phyloP scores from a whole-genome alignment of 2,329 filamentous ascomycete genomes.

The Neofusicoccum kwambonambiense region DNA sequence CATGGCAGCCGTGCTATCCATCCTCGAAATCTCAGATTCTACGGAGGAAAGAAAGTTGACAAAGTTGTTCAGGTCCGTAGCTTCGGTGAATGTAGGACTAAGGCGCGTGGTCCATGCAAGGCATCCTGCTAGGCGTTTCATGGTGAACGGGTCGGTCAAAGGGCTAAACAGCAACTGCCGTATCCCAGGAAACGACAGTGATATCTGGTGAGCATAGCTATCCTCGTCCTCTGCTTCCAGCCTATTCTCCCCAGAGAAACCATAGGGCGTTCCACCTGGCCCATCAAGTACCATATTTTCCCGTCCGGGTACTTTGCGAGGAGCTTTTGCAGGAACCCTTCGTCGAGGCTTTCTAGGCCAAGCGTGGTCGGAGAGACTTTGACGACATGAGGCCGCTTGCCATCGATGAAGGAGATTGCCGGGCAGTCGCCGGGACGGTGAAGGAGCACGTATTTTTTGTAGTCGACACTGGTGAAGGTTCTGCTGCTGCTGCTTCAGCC shows the following conservation, averaged over 20 bases:
- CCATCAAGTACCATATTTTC: conserved; percentile 18
- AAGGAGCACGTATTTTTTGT: too few species aligned
- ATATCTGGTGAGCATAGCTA: conserved; percentile 12
- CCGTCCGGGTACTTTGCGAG: conserved; percentile 20
- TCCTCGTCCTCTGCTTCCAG: conserved; percentile 5
- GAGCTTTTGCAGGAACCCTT: conserved; percentile 20
- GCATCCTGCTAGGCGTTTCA: conserved; percentile 22
- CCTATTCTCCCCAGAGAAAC: conserved; percentile 3
- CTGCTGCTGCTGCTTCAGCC: too few species aligned
- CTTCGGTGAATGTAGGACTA: conserved; percentile 19
- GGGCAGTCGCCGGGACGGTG: too few species aligned
- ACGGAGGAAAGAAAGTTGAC: conserved; percentile 20
- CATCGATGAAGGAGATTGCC: too few species aligned
- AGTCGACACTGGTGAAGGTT: too few species aligned
- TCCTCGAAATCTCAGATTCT: conserved; percentile 5
- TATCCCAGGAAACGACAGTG: conserved; percentile 5
- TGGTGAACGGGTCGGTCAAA: conserved; percentile 20
- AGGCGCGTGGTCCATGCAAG: conserved; percentile 18
- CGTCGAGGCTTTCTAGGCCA: conserved; percentile 17
- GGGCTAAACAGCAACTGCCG: conserved; percentile 20
- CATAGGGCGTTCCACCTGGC: neutral
- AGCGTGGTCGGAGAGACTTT: neutral
- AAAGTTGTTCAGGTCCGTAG: conserved; percentile 16
- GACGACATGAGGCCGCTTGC: too few species aligned
- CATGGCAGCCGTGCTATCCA: neutral